These are phyloP conservation scores for Podosphaera fusca DNA, from an alignment of 2,329 filamentous ascomycete genomes.

Conservation along the genomic window DNA sequence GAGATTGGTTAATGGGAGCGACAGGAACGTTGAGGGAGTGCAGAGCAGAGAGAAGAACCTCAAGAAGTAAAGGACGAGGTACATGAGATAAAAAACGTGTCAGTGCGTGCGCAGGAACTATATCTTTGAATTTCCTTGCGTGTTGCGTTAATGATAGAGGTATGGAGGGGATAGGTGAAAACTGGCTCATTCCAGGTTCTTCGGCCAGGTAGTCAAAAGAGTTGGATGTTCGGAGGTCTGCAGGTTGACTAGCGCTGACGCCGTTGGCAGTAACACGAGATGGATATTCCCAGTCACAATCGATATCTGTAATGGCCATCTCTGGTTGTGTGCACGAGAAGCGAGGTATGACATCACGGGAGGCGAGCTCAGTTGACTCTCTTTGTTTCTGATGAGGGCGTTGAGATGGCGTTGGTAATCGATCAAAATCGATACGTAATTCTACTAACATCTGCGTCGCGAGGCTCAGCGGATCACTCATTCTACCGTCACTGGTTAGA, in stretches of 20 bases:
- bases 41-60: conserved; percentile 58
- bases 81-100: conserved; percentile 82
- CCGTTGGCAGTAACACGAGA: conserved; percentile 11
- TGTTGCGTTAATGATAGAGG: conserved; percentile 73
- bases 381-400: conserved; percentile 37
- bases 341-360: conserved; percentile 14
- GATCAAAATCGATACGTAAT: conserved; percentile 67
- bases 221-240: conserved; percentile 14
- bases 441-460: conserved; percentile 92
- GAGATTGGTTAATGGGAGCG: conserved; percentile 22
- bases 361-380: conserved; percentile 25
- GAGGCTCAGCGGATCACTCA: conserved; percentile 57
- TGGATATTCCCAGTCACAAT: conserved; percentile 78
- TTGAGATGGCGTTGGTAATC: conserved; percentile 27
- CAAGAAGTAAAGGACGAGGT: conserved; percentile 49
- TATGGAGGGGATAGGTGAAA: conserved; percentile 55
- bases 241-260: conserved; percentile 21
- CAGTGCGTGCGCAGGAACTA: conserved; percentile 67
- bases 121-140: conserved; percentile 71
- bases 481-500: conserved; percentile 47
- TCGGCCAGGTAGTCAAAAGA: conserved; percentile 45
- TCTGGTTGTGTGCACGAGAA: conserved; percentile 75
- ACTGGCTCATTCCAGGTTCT: conserved; percentile 72
- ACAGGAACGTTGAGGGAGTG: conserved; percentile 68
- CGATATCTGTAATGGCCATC: conserved; percentile 44